Evolutionary conservation across 2,329 filamentous ascomycete species (phyloP), one percentile per base, ranked within the genome.

Genomic region (Dryadomyces quercivorus): DNA sequence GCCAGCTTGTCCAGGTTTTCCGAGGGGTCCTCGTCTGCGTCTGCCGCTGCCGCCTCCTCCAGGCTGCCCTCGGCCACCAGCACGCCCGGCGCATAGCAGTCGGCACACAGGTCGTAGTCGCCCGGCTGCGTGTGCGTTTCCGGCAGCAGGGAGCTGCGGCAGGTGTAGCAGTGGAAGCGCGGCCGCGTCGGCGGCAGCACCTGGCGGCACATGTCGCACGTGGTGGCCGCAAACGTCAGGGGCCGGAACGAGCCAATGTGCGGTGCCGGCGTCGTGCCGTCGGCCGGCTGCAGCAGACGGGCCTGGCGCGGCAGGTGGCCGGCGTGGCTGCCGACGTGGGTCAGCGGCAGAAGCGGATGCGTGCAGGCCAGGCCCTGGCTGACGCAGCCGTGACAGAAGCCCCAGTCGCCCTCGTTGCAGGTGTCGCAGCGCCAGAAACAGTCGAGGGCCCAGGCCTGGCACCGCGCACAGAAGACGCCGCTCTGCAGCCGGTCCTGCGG

Each of bases 361-460:
- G 84, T 86, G 68, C 92, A 97, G 57, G 83, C 86, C 57, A 77
- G 77, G 16, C 88, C 90, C 66, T 85, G 82, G 56, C 92, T 91
- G 34, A 95, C 88, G 60, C 92, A 97, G 57, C 77, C 72, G 62
- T 91, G 89, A 69, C 92, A 97, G 65, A 88, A 96, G 0, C 92
- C 92, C 91, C 91, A 97, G 64, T 94, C 91, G 5, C 89, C 92
- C 58, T 93, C 83, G 62, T 95, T 95, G 70, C 92, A 97, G 26
- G 77, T 67, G 56, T 86, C 81, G 66, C 92, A 97, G 58, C 87
- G 84, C 92, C 91, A 97, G 68, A 88, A 95, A 68, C 88, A 93
- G 52, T 85, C 79, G 62, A 94, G 91, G 0, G 88, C 78, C 72
- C 82, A 86, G 0, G 78, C 73, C 18, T 77, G 72, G 65, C 92